phyloP scores from a whole-genome alignment of 2,329 filamentous ascomycete genomes.

The Alternaria infectoria region DNA sequence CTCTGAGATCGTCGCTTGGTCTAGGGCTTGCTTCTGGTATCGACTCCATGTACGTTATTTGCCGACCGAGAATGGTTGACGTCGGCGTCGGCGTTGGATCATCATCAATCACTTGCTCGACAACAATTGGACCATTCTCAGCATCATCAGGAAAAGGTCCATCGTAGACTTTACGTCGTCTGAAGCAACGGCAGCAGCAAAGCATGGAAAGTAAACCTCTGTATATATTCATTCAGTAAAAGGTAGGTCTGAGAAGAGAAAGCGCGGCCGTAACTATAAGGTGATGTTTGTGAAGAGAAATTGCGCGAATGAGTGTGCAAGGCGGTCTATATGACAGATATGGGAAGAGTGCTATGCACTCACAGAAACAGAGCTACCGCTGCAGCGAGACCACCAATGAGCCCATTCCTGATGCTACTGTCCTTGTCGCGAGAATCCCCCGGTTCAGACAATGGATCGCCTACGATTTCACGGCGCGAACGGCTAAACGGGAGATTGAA shows the following conservation, averaged over 20 bases:
- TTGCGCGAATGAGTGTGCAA: not conserved
- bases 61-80: not conserved
- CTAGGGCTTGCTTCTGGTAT: slow-evolving; percentile 11
- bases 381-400: slow-evolving; percentile 3
- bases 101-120: not conserved
- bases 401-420: not conserved
- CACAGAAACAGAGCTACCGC: slow-evolving; percentile 6
- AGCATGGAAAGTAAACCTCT: slow-evolving; percentile 2
- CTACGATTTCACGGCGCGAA: not conserved
- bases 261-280: not conserved
- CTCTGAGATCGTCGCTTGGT: slow-evolving; percentile 3
- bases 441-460: not conserved
- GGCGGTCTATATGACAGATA: not conserved
- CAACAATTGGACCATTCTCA: not conserved
- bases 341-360: slow-evolving; percentile 7
- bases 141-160: not conserved
- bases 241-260: not conserved
- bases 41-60: not conserved
- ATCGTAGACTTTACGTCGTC: not conserved
- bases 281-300: not conserved
- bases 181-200: not conserved
- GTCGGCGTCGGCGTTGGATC: not conserved
- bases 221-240: not conserved
- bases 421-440: not conserved
- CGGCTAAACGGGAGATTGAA: not conserved